A percentile compares a stretch with the other conserved stretches of the same genome.
Conservation (phyloP, 768 basidiomycete species). For the Amanita fuliginea region DNA sequence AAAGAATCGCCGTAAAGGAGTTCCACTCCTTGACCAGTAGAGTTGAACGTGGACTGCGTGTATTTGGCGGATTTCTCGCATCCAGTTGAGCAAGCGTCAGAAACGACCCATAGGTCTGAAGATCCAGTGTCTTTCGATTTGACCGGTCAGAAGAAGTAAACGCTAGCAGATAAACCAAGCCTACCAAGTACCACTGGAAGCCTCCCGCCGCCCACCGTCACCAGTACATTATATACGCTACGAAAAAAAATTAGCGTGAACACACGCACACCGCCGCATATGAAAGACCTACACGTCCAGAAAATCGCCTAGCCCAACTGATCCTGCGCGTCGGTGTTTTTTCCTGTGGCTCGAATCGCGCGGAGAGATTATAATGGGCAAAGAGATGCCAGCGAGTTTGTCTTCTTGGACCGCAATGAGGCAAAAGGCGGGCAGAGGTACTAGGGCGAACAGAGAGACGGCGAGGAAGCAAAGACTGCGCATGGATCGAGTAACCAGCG, state of each 20-base stretch:
- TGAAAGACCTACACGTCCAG: conserved; percentile 42
- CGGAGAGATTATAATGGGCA: conserved; percentile 21
- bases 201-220: conserved; percentile 41
- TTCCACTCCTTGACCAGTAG: conserved; percentile 31
- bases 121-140: conserved; percentile 55
- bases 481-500: neutral
- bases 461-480: neutral
- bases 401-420: conserved; percentile 9
- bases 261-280: neutral
- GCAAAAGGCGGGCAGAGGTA: neutral
- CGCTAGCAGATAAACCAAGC: conserved; percentile 5
- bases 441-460: neutral
- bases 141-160: neutral
- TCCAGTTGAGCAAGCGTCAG: conserved; percentile 40
- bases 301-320: conserved; percentile 48
- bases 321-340: conserved; percentile 15
- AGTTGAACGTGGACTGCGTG: conserved; percentile 36
- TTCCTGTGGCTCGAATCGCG: conserved; percentile 10
- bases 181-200: conserved; percentile 53
- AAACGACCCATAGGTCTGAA: conserved; percentile 66
- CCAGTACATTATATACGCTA: conserved; percentile 49
- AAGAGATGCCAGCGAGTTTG: conserved; percentile 20
- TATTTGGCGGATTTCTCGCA: conserved; percentile 32
- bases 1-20: conserved; percentile 63
- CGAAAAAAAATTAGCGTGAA: neutral